Conservation (phyloP, 176 grass and related monocot genomes). For the Themeda triandra region DNA sequence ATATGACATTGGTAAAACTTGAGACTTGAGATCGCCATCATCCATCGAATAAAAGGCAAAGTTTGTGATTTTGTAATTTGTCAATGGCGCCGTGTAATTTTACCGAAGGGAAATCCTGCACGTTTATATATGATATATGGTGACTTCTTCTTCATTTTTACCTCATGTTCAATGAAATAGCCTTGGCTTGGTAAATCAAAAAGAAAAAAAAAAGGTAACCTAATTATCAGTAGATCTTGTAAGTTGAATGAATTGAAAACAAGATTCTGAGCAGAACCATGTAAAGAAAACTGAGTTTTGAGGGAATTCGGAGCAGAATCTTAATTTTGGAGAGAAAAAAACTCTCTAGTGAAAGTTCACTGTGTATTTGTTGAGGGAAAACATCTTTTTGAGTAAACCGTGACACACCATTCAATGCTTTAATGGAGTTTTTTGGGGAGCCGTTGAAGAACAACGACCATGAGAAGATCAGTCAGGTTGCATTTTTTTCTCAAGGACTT, state of each 20-base stretch:
- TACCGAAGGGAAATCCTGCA: too few species aligned
- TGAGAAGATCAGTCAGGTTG: too few species aligned
- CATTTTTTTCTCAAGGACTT: too few species aligned
- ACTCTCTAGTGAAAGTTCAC: not conserved
- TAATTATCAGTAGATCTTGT: not conserved
- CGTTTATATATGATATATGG: too few species aligned
- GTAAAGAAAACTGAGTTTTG: not conserved
- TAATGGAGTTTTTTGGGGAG: too few species aligned
- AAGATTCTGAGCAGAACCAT: not conserved
- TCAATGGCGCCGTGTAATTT: too few species aligned
- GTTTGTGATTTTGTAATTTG: not conserved
- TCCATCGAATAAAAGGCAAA: constrained; percentile 23
- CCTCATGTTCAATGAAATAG: not conserved
- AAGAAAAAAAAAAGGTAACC: not conserved
- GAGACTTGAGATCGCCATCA: not conserved
- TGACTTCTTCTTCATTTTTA: too few species aligned
- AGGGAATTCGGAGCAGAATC: not conserved
- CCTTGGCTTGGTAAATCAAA: not conserved
- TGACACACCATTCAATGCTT: not conserved
- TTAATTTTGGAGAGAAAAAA: not conserved
- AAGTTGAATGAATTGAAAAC: not conserved
- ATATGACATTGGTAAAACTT: not conserved
- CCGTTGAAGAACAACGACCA: too few species aligned
- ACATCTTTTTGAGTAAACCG: not conserved
- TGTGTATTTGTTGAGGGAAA: not conserved